Evolutionary conservation across 352 stramenopile genomes (phyloP).

Genomic region (Pythium dissimile): DNA sequence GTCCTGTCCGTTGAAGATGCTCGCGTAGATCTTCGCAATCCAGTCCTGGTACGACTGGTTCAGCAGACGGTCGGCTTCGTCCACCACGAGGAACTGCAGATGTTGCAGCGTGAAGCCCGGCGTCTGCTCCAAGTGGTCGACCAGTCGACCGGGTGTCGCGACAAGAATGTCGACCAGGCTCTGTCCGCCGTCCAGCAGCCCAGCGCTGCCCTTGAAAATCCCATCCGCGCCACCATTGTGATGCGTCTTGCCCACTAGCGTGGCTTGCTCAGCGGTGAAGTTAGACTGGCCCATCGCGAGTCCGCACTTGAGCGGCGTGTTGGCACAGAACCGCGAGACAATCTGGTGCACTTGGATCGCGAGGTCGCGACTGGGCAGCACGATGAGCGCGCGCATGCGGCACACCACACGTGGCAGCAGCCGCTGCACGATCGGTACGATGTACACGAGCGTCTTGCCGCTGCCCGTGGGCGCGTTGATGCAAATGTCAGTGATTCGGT

Average conservation of each 20-base stretch:
- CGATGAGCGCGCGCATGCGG: slow-evolving; percentile 92
- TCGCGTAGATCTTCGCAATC: slow-evolving; percentile 91
- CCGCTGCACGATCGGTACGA: slow-evolving; percentile 94
- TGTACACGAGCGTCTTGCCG: slow-evolving; percentile 97
- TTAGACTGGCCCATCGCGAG: slow-evolving; percentile 91
- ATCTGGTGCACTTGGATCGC: slow-evolving; percentile 89
- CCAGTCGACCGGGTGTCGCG: slow-evolving; percentile 94
- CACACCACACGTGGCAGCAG: slow-evolving; percentile 78
- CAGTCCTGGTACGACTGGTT: slow-evolving; percentile 98
- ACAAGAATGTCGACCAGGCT: slow-evolving; percentile 96
- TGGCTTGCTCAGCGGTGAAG: slow-evolving; percentile 76
- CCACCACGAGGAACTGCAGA: slow-evolving; percentile 95
- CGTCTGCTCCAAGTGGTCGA: slow-evolving; percentile 97
- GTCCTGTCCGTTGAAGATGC: slow-evolving; percentile 70
- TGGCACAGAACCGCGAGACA: slow-evolving; percentile 50
- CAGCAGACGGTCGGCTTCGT: slow-evolving; percentile 96
- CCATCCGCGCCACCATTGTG: slow-evolving; percentile 24
- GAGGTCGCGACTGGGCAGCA: slow-evolving; percentile 96
- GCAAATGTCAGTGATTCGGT: slow-evolving; percentile 92
- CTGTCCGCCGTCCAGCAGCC: slow-evolving; percentile 44
- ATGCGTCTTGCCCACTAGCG: slow-evolving; percentile 55
- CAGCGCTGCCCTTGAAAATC: slow-evolving; percentile 24
- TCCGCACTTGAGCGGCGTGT: slow-evolving; percentile 85
- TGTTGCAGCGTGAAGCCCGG: slow-evolving; percentile 97
- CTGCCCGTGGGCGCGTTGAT: slow-evolving; percentile 96